phyloP scores from a whole-genome alignment of 768 basidiomycete genomes.

The Strobilomyces confusus region DNA sequence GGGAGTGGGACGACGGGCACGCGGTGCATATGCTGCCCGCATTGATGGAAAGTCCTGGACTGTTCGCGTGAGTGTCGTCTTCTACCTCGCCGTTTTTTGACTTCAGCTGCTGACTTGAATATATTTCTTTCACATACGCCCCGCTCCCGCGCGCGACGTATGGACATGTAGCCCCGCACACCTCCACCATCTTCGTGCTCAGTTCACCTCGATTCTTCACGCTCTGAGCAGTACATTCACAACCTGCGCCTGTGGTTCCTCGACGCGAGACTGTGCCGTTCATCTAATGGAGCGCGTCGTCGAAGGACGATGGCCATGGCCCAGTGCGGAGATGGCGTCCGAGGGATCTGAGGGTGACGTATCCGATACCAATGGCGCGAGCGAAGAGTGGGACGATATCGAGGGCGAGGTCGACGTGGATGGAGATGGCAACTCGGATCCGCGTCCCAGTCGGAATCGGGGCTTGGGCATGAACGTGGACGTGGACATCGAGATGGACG shows the following conservation, averaged over 20 bases:
- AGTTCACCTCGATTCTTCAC: slow-evolving; percentile 68
- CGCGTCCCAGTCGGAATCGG: slow-evolving; percentile 5
- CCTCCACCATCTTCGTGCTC: slow-evolving; percentile 51
- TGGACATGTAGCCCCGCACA: slow-evolving; percentile 40
- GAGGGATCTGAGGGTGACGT: slow-evolving; percentile 20
- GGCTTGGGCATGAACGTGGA: slow-evolving; percentile 25
- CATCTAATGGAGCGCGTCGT: slow-evolving; percentile 65
- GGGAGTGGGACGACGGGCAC: slow-evolving; percentile 97
- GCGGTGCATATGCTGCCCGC: slow-evolving; percentile 76
- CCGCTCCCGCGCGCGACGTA: neutral
- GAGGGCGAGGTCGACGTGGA: slow-evolving; percentile 22
- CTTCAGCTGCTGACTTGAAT: slow-evolving; percentile 11
- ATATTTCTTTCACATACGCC: neutral
- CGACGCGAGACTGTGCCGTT: slow-evolving; percentile 59
- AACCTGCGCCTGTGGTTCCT: slow-evolving; percentile 68
- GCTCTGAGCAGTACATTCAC: slow-evolving; percentile 67
- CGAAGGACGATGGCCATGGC: slow-evolving; percentile 35
- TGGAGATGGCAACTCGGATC: slow-evolving; percentile 15
- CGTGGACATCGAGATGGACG: slow-evolving; percentile 22
- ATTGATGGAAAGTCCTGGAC: slow-evolving; percentile 51
- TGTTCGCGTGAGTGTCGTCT: slow-evolving; percentile 50
- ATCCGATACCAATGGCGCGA: slow-evolving; percentile 11
- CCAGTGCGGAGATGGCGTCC: slow-evolving; percentile 25
- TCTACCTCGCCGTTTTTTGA: neutral
- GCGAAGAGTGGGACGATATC: slow-evolving; percentile 17